Conservation (phyloP, 257 asterid genomes). For the Plectranthus barbatus region DNA sequence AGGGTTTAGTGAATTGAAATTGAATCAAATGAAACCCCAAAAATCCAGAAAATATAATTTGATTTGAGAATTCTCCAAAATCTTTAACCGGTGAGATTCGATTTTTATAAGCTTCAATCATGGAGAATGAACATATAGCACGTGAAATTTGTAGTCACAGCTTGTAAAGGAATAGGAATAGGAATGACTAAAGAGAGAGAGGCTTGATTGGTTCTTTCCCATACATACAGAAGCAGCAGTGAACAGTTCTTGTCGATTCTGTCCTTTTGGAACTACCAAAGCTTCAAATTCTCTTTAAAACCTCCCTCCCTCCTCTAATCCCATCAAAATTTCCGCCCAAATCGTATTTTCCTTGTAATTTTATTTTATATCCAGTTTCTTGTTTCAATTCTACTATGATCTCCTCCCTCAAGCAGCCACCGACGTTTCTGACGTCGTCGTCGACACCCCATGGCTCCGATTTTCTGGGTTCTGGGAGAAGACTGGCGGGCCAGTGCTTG, state of each 20-base stretch:
- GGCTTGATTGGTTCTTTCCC: slow-evolving; percentile 10
- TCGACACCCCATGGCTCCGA: slow-evolving; percentile 26
- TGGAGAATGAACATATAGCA: no score
- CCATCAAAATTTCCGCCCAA: slow-evolving; percentile 16
- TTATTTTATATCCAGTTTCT: neutral
- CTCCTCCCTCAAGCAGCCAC: slow-evolving; percentile 51
- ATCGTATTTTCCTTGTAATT: neutral
- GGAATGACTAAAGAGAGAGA: no score
- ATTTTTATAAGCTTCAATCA: no score
- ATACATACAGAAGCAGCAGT: slow-evolving; percentile 21
- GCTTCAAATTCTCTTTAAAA: slow-evolving; percentile 15
- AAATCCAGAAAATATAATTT: no score
- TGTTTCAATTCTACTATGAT: slow-evolving; percentile 37
- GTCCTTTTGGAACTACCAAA: slow-evolving; percentile 28
- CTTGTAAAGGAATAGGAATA: no score
- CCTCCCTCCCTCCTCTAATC: no score
- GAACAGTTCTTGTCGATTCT: neutral
- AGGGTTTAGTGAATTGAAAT: no score
- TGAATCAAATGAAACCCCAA: no score
- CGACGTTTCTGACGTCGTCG: slow-evolving; percentile 2
- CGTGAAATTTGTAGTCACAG: no score
- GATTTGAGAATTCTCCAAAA: no score
- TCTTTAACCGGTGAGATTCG: no score
- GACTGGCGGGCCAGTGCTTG: slow-evolving; percentile 7
- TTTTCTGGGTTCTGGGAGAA: slow-evolving; percentile 24